Conservation (phyloP, 2,329 filamentous ascomycete genomes). For the Botryotinia narcissicola region DNA sequence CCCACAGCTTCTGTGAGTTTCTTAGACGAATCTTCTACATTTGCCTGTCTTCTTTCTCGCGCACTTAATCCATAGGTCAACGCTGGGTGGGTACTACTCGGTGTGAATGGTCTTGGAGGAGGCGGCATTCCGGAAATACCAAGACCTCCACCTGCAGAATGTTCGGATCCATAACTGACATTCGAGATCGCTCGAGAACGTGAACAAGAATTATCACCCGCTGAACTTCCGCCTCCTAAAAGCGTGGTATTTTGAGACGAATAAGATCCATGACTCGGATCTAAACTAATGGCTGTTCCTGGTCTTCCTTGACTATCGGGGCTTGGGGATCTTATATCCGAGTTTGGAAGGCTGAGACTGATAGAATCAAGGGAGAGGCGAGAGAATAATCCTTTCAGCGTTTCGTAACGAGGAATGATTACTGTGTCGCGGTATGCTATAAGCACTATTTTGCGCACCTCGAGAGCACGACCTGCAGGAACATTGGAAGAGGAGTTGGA, state of each 20-base stretch:
- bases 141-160: conserved; percentile 22
- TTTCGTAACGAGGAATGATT: conserved; percentile 84
- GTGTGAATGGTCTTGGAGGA: conserved; percentile 36
- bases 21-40: conserved; percentile 61
- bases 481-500: conserved; percentile 40
- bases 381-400: conserved; percentile 85
- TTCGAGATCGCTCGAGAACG: conserved; percentile 84
- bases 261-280: conserved; percentile 73
- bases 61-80: conserved; percentile 9
- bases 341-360: conserved; percentile 44
- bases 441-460: conserved; percentile 85
- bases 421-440: conserved; percentile 85
- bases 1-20: conserved; percentile 93
- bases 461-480: conserved; percentile 56
- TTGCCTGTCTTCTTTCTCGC: conserved; percentile 41
- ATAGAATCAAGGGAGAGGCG: conserved; percentile 78
- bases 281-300: conserved; percentile 71
- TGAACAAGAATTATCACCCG: conserved; percentile 48
- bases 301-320: conserved; percentile 54
- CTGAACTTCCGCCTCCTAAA: conserved; percentile 55
- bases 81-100: conserved; percentile 32
- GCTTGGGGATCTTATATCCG: conserved; percentile 48
- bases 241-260: conserved; percentile 78
- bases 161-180: conserved; percentile 61
- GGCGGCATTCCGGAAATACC: conserved; percentile 33